Evolutionary conservation across 1,139 yeast species (phyloP), one percentile per base, ranked within the genome.

Genomic region (Pichia sp.): DNA sequence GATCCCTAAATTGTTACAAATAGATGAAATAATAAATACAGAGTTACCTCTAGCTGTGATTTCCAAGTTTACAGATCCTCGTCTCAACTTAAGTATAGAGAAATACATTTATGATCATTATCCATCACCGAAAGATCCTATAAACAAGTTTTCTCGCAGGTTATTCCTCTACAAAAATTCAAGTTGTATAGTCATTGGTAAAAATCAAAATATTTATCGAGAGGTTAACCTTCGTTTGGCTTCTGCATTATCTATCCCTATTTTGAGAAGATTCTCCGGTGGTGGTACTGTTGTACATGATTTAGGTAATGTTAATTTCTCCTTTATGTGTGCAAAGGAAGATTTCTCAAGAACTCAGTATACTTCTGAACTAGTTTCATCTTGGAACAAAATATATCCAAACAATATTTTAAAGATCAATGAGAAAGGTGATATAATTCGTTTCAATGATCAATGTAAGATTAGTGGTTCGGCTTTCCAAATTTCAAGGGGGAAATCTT

Each of bases 281-380:
- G 99, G 99, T 2, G 99, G 99, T 0, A 79, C 97, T 0, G 99
- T 93, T 1, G 95, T 88, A 10, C 99, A 93, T 58, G 98, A 91
- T 60, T 53, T 70, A n/a, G 96, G 97, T 0, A 93, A 93, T 55
- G 78, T 82, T 19, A 93, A 93, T 57, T 93, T 81, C 60, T 80
- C 94, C 7, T 86, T 76, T 51, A 79, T 91, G 70, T 43, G 52
- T 5, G 78, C 86, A 17, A 76, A 88, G 47, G 69, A 67, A 4
- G 71, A 70, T 2, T 93, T 93, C 54, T 72, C 78, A 48, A 64
- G 95, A 33, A 72, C 71, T 36, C 68, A 60, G 33, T 86, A 83
- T 56, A 80, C 86, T 3, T 54, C 68, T 7, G 52, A 72, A 48
- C 66, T 88, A 9, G 71, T 69, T 1, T 57, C 67, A 4, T 72